Base-by-base conservation (phyloP, 164 flowering plant genomes). In the Chimonanthus praecox region DNA sequence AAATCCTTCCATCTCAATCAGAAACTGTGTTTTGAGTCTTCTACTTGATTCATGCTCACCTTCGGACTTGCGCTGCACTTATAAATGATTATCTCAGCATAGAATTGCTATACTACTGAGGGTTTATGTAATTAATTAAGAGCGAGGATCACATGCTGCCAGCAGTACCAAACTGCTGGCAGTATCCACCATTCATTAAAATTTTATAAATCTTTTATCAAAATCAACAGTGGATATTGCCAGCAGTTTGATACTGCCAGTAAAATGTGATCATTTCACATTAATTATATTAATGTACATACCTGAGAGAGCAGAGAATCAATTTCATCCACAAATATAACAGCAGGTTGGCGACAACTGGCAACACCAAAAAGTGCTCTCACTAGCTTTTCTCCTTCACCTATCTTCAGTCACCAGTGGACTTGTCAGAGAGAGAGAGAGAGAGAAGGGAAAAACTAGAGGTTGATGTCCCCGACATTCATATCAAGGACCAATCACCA, bases 1-100 rank as follows among this genome's bases (percentile, higher is more conserved):
- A 84, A 96, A 96, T 71, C 99, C 99, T 87, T 96, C 99, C 99
- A 96, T 96, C 85, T 96, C 99, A 76, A 96, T 96, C 75, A 96
- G 90, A 76, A 96, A 96, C 73, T 96, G 99, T 67, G 99, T 96
- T 84, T 96, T 96, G 18, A 96, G 88, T 73, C 98, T 85, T 76
- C 98, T 88, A 76, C 98, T 96, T 73, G 97, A 85, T 86, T 96
- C 98, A 80, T 96, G 99, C 80, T 96, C 99, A 76, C 99, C 99
- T 79, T 94, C 99, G 65, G 99, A 91, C 81, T 96, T 96, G 62
- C 99, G 97, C 98, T 96, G 90, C 78, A 85, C 76, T 49, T 65
- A 85, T 8, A 63, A 18, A 60, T 15, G 63, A 48, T 69, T 43
- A 58, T 67, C 74, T 78, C 49, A 79, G 71, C 48, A 79, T 7